phyloP scores from a whole-genome alignment of 495 filamentous ascomycete species.

The Penicillium samsonianum region DNA sequence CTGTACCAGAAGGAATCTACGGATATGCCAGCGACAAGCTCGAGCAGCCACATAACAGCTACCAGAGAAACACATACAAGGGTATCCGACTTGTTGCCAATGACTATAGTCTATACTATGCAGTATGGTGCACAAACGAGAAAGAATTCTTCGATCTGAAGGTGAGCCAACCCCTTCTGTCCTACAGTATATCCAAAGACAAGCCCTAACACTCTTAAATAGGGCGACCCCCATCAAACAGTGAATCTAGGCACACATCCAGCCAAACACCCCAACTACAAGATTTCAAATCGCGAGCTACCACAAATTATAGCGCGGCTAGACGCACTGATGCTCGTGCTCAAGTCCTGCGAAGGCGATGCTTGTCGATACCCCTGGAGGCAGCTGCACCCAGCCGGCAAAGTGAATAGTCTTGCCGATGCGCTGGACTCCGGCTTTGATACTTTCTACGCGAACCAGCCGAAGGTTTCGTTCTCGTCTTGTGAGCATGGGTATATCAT shows the following conservation, averaged over 20 bases:
- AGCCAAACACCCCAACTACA: conserved; percentile 21
- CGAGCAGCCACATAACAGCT: conserved; percentile 20
- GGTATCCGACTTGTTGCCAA: conserved; percentile 52
- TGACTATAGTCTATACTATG: conserved; percentile 57
- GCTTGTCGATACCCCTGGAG: conserved; percentile 57
- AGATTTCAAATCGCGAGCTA: conserved; percentile 28
- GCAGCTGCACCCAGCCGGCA: conserved; percentile 54
- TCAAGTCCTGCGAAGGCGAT: conserved; percentile 58
- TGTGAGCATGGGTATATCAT: conserved; percentile 64
- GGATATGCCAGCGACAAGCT: conserved; percentile 29
- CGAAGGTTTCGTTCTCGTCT: conserved; percentile 53
- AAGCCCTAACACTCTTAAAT: neutral
- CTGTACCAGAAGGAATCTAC: conserved; percentile 51
- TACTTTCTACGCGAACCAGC: conserved; percentile 56
- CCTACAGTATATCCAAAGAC: conserved; percentile 1
- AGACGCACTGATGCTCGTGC: conserved; percentile 59
- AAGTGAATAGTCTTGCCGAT: conserved; percentile 35
- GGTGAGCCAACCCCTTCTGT: conserved; percentile 25
- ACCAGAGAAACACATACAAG: conserved; percentile 61
- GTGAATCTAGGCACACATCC: conserved; percentile 45
- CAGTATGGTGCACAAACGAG: conserved; percentile 63
- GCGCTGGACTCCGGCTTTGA: conserved; percentile 54
- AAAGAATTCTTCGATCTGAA: conserved; percentile 59
- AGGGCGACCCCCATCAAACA: conserved; percentile 59
- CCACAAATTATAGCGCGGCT: conserved; percentile 50